A percentile compares a stretch with the other conserved stretches of the same genome.
These are phyloP conservation scores for Coemansia sp. DNA, from an alignment of 192 early-diverging fungal genomes.

Conservation along the genomic window DNA sequence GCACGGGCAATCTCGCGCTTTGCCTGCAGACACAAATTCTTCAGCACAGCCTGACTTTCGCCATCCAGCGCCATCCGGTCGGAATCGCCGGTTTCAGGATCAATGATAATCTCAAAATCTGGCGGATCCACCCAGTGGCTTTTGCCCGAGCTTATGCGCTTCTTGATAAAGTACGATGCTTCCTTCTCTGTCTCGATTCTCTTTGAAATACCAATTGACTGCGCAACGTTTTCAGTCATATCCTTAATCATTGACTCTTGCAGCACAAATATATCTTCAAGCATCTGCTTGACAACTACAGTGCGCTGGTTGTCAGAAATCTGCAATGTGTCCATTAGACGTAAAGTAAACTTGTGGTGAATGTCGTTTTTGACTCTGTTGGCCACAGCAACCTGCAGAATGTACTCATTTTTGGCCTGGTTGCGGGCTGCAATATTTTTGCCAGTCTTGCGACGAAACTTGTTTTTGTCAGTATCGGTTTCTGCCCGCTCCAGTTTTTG, in stretches of 20 bases:
- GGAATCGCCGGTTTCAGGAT: not conserved
- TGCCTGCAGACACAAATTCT: too few relatives aligned
- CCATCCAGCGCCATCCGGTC: too few relatives aligned
- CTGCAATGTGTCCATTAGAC: conserved; percentile 36
- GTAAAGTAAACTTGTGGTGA: conserved; percentile 32
- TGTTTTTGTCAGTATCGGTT: conserved; percentile 41
- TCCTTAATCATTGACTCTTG: too few relatives aligned
- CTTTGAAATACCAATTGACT: too few relatives aligned
- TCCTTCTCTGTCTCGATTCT: too few relatives aligned
- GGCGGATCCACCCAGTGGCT: conserved; percentile 1
- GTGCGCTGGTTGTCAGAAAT: conserved; percentile 33
- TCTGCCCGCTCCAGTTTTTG: conserved; percentile 37
- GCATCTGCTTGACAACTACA: not conserved
- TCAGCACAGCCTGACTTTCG: too few relatives aligned
- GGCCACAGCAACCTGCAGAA: conserved; percentile 38
- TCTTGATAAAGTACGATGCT: not conserved
- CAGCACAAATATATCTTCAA: too few relatives aligned
- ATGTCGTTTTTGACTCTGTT: conserved; percentile 34
- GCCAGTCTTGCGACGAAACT: conserved; percentile 22
- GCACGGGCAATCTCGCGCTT: too few relatives aligned
- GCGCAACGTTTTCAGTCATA: too few relatives aligned
- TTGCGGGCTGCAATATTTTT: conserved; percentile 25
- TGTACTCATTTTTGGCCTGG: conserved; percentile 48
- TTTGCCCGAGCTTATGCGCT: not conserved
- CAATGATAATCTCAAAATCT: not conserved